Base-by-base conservation (phyloP, 306 rosid species). In the Rosa chinensis region DNA sequence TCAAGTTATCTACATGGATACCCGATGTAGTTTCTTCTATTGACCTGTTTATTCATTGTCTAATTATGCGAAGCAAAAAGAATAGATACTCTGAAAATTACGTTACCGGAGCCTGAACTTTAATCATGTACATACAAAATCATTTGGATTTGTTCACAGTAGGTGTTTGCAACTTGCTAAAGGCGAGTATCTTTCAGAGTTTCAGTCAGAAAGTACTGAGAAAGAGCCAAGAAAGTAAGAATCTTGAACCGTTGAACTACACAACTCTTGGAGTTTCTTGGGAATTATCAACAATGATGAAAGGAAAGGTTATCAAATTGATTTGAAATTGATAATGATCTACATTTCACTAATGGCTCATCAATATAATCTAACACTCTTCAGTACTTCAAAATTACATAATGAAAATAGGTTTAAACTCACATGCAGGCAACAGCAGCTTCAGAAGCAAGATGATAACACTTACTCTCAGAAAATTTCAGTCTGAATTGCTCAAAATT, bases 401-500 rank as follows among this genome's bases (percentile, higher is more conserved):
- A 23, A 3, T 23, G 37, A 69, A 69, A 50, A 53, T 63, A 7
- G 12, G 32, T 16, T 9, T 23, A 23, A 66, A 23, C 66, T 92
- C 89, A 90, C 25, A 78, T 75, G 66, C 85, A 68, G 49, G 76
- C 68, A 35, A 28, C 70, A 74, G 83, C 86, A 74, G 88, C 89
- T 66, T 73, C 77, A 17, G 71, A 74, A 52, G 79, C 85, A 10
- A 80, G 70, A 81, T 81, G 85, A 43, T 74, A 72, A 67, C 84
- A 90, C 87, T 91, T 82, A 39, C 87, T 77, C 84, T 86, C 90
- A 0, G 88, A 40, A 49, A 94, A 92, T 70, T 84, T 84, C 56
- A 10, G 82, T 12, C 88, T 89, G 81, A 86, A 93, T 72, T 86
- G 88, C 81, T 91, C 91, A 77, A 95, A 95, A 37, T 85, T 86